Conservation (phyloP, 2,329 filamentous ascomycete genomes). For the Alternaria gaisen region DNA sequence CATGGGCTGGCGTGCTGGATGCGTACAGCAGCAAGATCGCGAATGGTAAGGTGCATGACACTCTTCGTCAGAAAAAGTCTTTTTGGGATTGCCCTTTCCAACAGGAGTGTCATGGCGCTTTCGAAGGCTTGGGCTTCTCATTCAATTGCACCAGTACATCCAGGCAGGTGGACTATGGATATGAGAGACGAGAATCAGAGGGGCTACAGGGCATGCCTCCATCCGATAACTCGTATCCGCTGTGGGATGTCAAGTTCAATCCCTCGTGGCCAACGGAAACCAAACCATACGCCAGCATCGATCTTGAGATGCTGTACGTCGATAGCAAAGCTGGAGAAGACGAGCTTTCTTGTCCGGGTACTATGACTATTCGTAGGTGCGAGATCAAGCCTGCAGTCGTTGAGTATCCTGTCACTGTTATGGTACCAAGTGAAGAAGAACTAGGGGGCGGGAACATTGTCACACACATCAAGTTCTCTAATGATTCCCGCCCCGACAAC, state of each 20-base stretch:
- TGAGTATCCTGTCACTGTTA: constrained; percentile 33
- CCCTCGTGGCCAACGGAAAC: constrained; percentile 19
- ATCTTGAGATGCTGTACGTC: constrained; percentile 31
- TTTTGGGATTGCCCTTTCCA: constrained; percentile 33
- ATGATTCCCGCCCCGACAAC: constrained; percentile 5
- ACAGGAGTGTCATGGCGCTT: constrained; percentile 30
- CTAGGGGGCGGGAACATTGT: constrained; percentile 31
- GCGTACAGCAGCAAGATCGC: constrained; percentile 35
- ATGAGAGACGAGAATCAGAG: constrained; percentile 23
- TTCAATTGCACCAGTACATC: constrained; percentile 26
- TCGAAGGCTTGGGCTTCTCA: constrained; percentile 28
- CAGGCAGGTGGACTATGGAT: constrained; percentile 30
- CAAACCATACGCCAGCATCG: constrained; percentile 27
- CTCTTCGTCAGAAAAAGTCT: constrained; percentile 17
- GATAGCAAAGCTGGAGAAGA: constrained; percentile 22
- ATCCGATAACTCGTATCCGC: constrained; percentile 14
- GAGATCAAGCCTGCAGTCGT: constrained; percentile 30
- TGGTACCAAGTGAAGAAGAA: constrained; percentile 35
- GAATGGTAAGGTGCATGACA: constrained; percentile 34
- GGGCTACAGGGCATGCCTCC: constrained; percentile 6
- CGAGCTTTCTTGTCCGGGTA: constrained; percentile 26
- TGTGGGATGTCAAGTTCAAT: constrained; percentile 31
- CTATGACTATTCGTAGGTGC: constrained; percentile 23
- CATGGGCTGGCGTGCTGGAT: constrained; percentile 30
- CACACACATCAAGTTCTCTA: constrained; percentile 34